Evolutionary conservation across 768 basidiomycete species (phyloP).

Genomic region (Panaeolus cyanescens): DNA sequence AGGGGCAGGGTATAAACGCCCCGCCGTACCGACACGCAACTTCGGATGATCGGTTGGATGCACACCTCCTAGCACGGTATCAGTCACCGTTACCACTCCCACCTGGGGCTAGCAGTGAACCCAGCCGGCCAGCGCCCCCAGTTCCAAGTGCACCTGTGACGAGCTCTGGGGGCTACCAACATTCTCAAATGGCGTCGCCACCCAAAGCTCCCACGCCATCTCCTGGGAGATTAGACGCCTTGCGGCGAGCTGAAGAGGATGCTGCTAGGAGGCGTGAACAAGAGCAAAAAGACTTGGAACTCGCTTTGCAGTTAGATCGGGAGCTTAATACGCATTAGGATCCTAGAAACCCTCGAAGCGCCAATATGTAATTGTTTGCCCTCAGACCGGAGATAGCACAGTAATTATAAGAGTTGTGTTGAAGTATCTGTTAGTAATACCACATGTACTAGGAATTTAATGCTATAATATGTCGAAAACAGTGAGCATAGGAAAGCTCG

Average conservation of each 20-base stretch:
- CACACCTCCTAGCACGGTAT: conserved; percentile 49
- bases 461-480: no score
- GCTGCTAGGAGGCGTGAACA: conserved; percentile 37
- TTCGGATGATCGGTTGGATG: conserved; percentile 24
- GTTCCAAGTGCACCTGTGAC: conserved; percentile 6
- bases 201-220: conserved; percentile 26
- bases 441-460: no score
- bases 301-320: conserved; percentile 54
- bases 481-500: no score
- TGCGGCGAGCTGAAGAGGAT: conserved; percentile 40
- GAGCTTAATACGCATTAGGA: conserved; percentile 46
- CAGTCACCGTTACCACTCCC: conserved; percentile 58
- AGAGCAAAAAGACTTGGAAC: conserved; percentile 46
- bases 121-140: conserved; percentile 9
- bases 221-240: conserved; percentile 29
- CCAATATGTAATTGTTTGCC: conserved; percentile 16
- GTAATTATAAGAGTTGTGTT: no score
- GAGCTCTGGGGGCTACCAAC: not conserved
- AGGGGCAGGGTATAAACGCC: not conserved
- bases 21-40: conserved; percentile 26
- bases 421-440: no score
- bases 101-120: conserved; percentile 23
- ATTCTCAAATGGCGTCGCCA: conserved; percentile 8
- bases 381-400: conserved; percentile 17
- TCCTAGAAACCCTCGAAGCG: not conserved